phyloP scores from a whole-genome alignment of 768 basidiomycete genomes.

The Gymnopilus junonius region DNA sequence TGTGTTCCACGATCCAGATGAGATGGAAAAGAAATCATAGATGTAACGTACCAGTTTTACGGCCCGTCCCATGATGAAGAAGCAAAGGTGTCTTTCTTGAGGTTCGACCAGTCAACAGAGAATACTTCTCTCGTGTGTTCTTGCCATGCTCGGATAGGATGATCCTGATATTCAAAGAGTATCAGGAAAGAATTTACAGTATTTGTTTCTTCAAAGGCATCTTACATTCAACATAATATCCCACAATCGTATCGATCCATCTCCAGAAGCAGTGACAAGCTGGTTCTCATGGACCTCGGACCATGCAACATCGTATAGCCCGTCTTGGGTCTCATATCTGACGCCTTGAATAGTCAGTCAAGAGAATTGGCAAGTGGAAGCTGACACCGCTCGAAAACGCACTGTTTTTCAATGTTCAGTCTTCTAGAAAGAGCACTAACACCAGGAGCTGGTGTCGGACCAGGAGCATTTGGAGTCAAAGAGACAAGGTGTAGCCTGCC shows the following conservation, averaged over 20 bases:
- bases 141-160: slow-evolving; percentile 90
- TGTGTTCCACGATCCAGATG: too few species aligned
- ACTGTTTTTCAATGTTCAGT: background rate
- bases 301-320: slow-evolving; percentile 70
- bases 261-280: slow-evolving; percentile 41
- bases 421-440: background rate
- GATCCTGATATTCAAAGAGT: slow-evolving; percentile 56
- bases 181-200: background rate
- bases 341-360: slow-evolving; percentile 32
- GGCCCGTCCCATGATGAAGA: slow-evolving; percentile 93
- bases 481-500: background rate
- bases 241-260: slow-evolving; percentile 92
- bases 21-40: slow-evolving; percentile 3
- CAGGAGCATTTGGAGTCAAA: background rate
- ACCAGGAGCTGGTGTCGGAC: background rate
- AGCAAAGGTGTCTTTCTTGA: slow-evolving; percentile 85
- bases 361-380: background rate
- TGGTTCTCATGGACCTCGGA: slow-evolving; percentile 71
- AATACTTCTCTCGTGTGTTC: slow-evolving; percentile 92
- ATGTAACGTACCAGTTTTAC: slow-evolving; percentile 81
- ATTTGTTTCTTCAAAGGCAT: too few species aligned
- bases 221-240: slow-evolving; percentile 84
- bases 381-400: background rate
- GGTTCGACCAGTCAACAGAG: slow-evolving; percentile 89
- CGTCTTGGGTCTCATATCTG: slow-evolving; percentile 36